phyloP scores from a whole-genome alignment of 345 rosid genomes.

The Linum lewisii region DNA sequence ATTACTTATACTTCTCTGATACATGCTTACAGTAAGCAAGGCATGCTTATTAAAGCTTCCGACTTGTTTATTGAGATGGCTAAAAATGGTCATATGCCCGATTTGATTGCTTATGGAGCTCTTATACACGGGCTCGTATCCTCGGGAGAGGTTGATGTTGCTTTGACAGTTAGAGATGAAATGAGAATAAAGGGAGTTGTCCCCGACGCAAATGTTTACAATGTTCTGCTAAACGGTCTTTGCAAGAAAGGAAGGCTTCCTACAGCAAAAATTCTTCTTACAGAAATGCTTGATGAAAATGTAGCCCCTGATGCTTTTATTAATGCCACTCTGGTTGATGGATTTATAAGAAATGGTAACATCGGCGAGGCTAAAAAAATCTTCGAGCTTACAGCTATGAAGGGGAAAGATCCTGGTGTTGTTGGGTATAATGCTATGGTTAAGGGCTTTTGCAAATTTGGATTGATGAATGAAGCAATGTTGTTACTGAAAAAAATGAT shows the following conservation, averaged over 20 bases:
- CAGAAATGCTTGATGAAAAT: constrained; percentile 67
- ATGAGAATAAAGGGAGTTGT: constrained; percentile 54
- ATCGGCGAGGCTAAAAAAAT: constrained; percentile 53
- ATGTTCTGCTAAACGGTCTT: constrained; percentile 74
- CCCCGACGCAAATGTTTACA: constrained; percentile 75
- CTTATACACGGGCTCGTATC: constrained; percentile 65
- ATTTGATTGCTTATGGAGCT: constrained; percentile 62
- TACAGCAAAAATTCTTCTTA: constrained; percentile 50
- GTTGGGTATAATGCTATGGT: constrained; percentile 78
- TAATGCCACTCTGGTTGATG: constrained; percentile 70
- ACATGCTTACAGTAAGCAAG: constrained; percentile 39
- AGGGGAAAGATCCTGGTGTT: constrained; percentile 48
- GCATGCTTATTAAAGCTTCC: constrained; percentile 38
- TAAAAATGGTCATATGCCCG: constrained; percentile 59
- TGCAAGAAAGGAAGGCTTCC: constrained; percentile 61
- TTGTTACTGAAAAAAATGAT: constrained; percentile 41
- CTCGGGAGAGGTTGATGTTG: constrained; percentile 56
- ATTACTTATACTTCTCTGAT: constrained; percentile 53
- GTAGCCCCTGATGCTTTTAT: constrained; percentile 55
- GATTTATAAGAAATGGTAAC: constrained; percentile 52
- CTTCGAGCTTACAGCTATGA: constrained; percentile 37
- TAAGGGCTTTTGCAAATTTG: constrained; percentile 74
- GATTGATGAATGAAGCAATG: constrained; percentile 60
- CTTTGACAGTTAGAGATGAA: constrained; percentile 39
- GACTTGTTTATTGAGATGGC: constrained; percentile 60